Evolutionary conservation across 192 early-diverging fungal genomes (phyloP).

Genomic region (Chytriomyces sp.): DNA sequence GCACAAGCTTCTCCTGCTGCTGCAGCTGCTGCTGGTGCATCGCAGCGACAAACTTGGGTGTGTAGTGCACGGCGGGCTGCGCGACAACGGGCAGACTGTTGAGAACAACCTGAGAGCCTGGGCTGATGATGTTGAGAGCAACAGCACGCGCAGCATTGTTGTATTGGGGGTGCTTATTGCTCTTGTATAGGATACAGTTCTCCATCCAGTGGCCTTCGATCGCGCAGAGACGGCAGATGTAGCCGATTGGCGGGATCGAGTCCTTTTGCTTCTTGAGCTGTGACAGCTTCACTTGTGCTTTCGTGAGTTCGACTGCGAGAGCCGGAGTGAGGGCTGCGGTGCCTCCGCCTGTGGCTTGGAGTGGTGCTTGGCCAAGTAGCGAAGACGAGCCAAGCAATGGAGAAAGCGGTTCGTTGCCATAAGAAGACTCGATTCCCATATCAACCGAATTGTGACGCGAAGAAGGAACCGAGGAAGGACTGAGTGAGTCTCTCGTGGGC

Average conservation of each 20-base stretch:
- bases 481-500: not conserved
- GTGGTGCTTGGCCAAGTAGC: conserved; percentile 1
- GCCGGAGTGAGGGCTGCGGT: conserved; percentile 20
- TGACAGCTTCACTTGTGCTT: conserved; percentile 12
- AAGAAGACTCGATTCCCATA: not conserved
- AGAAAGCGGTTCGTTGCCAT: not conserved
- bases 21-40: not conserved
- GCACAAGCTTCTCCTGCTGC: conserved; percentile 1
- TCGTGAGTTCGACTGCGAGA: conserved; percentile 10
- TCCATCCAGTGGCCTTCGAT: conserved; percentile 34
- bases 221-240: conserved; percentile 25
- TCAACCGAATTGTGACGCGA: conserved; percentile 22
- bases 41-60: conserved; percentile 11
- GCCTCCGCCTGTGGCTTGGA: conserved; percentile 25
- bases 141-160: conserved; percentile 22
- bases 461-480: not conserved
- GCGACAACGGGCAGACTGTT: conserved; percentile 18
- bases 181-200: conserved; percentile 29
- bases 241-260: conserved; percentile 6
- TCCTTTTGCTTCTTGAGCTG: conserved; percentile 22
- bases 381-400: not conserved
- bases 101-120: conserved; percentile 10
- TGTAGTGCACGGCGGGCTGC: conserved; percentile 10
- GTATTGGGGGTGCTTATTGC: conserved; percentile 27
- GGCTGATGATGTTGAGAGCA: conserved; percentile 23